phyloP scores from a whole-genome alignment of 805 yeast species.

The Lachancea meyersii region DNA sequence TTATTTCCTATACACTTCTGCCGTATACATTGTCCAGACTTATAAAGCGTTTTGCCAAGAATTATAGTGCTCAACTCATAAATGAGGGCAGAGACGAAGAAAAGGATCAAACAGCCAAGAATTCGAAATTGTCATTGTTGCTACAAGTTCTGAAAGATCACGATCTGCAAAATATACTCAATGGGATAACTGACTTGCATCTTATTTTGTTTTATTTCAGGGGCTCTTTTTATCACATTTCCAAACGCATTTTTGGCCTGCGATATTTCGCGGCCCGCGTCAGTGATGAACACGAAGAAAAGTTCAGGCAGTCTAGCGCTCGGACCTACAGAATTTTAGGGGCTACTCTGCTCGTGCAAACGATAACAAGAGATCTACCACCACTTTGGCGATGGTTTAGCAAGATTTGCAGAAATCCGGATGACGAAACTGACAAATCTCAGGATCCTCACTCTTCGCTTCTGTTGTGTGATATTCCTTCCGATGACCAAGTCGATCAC shows the following conservation, averaged over 20 bases:
- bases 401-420: background rate
- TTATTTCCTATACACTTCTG: slow-evolving; percentile 51
- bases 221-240: slow-evolving; percentile 74
- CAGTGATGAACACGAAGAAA: slow-evolving; percentile 34
- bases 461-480: background rate
- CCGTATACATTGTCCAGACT: slow-evolving; percentile 47
- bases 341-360: slow-evolving; percentile 49
- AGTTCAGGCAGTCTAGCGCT: slow-evolving; percentile 34
- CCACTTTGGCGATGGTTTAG: background rate
- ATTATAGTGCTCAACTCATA: background rate
- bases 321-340: slow-evolving; percentile 70
- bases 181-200: slow-evolving; percentile 58
- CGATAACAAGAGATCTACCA: slow-evolving; percentile 36
- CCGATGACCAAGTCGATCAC: background rate
- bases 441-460: background rate
- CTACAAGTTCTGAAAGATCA: slow-evolving; percentile 6
- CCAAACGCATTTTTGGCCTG: slow-evolving; percentile 72
- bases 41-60: slow-evolving; percentile 11
- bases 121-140: background rate
- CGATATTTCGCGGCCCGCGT: slow-evolving; percentile 71
- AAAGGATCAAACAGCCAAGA: background rate
- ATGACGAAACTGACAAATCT: background rate
- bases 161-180: slow-evolving; percentile 39
- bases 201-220: slow-evolving; percentile 74
- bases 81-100: slow-evolving; percentile 9